These are phyloP conservation scores for Solanum chilense DNA, from an alignment of 257 asterid species.

Conservation along the genomic window DNA sequence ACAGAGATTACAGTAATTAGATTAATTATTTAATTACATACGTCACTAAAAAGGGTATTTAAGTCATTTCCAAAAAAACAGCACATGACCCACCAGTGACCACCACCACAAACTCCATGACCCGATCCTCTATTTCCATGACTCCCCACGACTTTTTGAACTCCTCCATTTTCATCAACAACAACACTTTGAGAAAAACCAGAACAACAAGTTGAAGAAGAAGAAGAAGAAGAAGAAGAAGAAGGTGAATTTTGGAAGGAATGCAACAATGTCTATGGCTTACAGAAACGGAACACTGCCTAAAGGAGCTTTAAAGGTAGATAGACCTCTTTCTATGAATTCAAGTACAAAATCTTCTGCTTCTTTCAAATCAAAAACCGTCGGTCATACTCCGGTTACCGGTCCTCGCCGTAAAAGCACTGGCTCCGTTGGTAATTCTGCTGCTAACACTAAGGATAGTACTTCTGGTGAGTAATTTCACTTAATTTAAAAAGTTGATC, in stretches of 20 bases:
- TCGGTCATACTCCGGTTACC: conserved; percentile 11
- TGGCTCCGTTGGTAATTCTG: conserved; percentile 13
- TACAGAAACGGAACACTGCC: conserved; percentile 39
- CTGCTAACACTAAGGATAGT: conserved; percentile 17
- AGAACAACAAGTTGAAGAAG: background rate
- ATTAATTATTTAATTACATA: background rate
- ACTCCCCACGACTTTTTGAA: conserved; percentile 6
- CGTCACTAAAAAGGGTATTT: background rate
- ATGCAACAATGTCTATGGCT: conserved; percentile 31
- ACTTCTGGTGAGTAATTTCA: conserved; percentile 22
- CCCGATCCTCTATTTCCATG: background rate
- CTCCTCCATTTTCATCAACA: background rate
- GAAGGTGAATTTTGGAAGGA: background rate
- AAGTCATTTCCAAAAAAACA: background rate
- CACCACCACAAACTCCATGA: conserved; percentile 4
- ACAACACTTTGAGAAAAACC: background rate
- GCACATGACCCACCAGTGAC: conserved; percentile 4
- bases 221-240: background rate
- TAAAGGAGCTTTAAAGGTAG: conserved; percentile 31
- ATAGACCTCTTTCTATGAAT: conserved; percentile 14
- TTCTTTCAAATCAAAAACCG: conserved; percentile 35
- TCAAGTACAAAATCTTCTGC: conserved; percentile 30
- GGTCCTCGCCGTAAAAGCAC: conserved; percentile 39
- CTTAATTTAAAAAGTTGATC: background rate
- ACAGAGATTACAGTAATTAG: background rate